Base-by-base conservation (phyloP, 441 rosid species). In the Eruca vesicaria region DNA sequence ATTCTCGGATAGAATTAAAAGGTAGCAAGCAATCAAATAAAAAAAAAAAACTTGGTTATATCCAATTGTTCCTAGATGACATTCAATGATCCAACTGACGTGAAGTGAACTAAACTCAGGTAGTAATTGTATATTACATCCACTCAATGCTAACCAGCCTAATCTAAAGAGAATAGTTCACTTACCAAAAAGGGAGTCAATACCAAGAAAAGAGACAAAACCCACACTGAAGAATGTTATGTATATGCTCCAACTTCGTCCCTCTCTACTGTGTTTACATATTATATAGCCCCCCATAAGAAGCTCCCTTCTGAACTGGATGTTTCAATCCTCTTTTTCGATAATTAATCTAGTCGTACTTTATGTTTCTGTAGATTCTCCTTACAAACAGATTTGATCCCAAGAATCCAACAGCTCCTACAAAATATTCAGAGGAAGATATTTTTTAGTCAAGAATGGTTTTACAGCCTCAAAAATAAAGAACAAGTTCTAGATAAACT, bases 301-400 rank as follows among this genome's bases (percentile, higher is more conserved):
- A 71, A 61, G 55, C 59, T 72, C 60, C 38, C 73, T 66, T 66
- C 77, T 66, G 55, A 38, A 60, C 5, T 50, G 63, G 58, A 65
- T 76, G 43, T 60, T 53, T 48, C 48, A n/a, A 29, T 29, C 43
- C 55, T 52, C 56, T 6, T 55, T 76, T 41, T 32, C 4, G 6
- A 56, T 15, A 8, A 8, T 20, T 68, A 7, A 29, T 45, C 78
- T 78, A 93, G 79, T 90, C 97, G 65, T 97, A 93, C 84, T 93
- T 91, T 83, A 93, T 93, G 91, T n/a, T n/a, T n/a, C n/a, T n/a
- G n/a, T n/a, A n/a, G n/a, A n/a, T n/a, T n/a, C n/a, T n/a, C n/a
- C n/a, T n/a, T n/a, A n/a, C n/a, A n/a, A n/a, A n/a, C n/a, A n/a
- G n/a, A n/a, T n/a, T n/a, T n/a, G n/a, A n/a, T n/a, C n/a, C n/a